These are phyloP conservation scores for Tricholoma hemisulphureum DNA, from an alignment of 768 basidiomycete species.

Conservation along the genomic window DNA sequence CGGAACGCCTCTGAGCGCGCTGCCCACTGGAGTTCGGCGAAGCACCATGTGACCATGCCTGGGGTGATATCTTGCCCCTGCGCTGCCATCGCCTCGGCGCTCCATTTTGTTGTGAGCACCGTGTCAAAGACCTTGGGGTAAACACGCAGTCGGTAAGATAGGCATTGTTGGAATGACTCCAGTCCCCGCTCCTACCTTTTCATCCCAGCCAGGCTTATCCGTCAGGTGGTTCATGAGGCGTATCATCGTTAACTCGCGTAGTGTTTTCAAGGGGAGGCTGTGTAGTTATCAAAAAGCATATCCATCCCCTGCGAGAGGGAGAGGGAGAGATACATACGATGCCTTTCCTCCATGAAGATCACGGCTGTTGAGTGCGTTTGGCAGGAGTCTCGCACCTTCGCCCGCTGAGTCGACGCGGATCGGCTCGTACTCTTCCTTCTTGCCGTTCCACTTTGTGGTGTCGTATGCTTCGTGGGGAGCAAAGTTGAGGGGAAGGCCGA, in stretches of 20 bases:
- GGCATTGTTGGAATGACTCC: neutral
- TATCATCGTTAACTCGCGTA: conserved; percentile 16
- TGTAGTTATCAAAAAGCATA: neutral
- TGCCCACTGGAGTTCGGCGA: conserved; percentile 18
- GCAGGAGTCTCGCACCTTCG: neutral
- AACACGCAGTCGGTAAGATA: too few species aligned
- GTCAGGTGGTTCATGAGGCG: conserved; percentile 18
- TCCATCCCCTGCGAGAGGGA: neutral
- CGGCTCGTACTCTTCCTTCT: neutral
- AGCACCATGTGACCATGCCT: conserved; percentile 16
- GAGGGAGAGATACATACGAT: neutral
- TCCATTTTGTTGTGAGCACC: neutral
- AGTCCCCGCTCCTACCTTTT: conserved; percentile 4
- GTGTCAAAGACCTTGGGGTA: neutral
- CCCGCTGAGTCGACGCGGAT: neutral
- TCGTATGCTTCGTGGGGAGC: neutral
- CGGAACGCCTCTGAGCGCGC: conserved; percentile 10
- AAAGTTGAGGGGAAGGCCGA: conserved; percentile 10
- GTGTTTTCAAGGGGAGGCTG: conserved; percentile 12
- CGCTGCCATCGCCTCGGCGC: neutral
- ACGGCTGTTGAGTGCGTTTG: conserved; percentile 5
- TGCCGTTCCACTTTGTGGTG: neutral
- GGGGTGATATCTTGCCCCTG: neutral
- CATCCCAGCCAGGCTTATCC: conserved; percentile 15
- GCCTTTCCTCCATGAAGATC: neutral